These are phyloP conservation scores for Phytophthora multivora DNA, from an alignment of 352 stramenopile genomes.

Conservation along the genomic window DNA sequence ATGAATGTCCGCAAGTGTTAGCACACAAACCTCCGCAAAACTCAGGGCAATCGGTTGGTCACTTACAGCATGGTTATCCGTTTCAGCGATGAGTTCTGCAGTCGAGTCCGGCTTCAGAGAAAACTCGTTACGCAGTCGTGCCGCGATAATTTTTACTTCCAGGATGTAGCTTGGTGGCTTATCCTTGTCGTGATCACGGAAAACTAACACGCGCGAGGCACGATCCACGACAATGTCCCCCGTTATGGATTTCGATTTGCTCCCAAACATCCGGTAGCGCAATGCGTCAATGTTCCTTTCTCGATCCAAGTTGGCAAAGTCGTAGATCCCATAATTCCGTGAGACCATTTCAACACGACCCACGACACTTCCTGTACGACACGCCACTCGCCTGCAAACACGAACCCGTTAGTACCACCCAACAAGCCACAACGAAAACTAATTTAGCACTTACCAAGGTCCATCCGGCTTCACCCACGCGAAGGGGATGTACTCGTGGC, in stretches of 20 bases:
- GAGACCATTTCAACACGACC: conserved; percentile 58
- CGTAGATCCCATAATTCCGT: conserved; percentile 73
- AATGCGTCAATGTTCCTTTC: conserved; percentile 76
- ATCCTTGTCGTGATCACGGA: conserved; percentile 67
- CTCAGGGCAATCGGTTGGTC: background rate
- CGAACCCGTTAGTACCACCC: background rate
- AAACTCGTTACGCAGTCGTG: conserved; percentile 67
- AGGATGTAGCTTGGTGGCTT: conserved; percentile 70
- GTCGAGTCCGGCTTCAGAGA: conserved; percentile 60
- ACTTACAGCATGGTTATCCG: conserved; percentile 67
- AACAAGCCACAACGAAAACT: background rate
- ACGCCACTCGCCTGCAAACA: conserved; percentile 67
- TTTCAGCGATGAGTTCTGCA: conserved; percentile 66
- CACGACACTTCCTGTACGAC: conserved; percentile 54
- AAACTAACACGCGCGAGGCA: conserved; percentile 82
- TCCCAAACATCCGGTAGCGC: conserved; percentile 73
- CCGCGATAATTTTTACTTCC: conserved; percentile 86
- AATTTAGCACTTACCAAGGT: conserved; percentile 54
- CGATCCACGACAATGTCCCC: conserved; percentile 81
- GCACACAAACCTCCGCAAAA: background rate
- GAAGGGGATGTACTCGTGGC: conserved; percentile 78
- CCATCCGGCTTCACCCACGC: conserved; percentile 81
- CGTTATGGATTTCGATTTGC: conserved; percentile 65
- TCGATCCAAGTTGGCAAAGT: conserved; percentile 85
- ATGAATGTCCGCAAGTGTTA: no score